phyloP scores from a whole-genome alignment of 257 asterid species.

The Primulina eburnea region DNA sequence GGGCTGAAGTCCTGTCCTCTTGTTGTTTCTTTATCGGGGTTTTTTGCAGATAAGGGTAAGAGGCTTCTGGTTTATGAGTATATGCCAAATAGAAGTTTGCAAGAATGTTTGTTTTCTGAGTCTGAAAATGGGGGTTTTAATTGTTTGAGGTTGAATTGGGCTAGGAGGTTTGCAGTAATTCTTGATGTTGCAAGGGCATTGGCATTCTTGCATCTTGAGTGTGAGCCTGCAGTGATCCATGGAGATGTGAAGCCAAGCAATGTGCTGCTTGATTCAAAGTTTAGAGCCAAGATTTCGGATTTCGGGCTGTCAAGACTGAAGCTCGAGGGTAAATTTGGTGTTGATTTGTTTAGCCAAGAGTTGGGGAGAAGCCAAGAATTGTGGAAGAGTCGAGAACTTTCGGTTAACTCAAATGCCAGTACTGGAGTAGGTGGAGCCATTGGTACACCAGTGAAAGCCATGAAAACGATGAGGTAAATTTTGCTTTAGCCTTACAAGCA shows the following conservation, averaged over 20 bases:
- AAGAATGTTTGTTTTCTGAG: slow-evolving; percentile 71
- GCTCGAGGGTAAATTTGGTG: slow-evolving; percentile 68
- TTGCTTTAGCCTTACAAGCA: slow-evolving; percentile 90
- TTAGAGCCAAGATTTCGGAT: slow-evolving; percentile 86
- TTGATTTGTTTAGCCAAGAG: slow-evolving; percentile 81
- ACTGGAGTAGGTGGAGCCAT: slow-evolving; percentile 43
- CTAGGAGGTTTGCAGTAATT: slow-evolving; percentile 60
- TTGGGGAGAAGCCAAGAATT: slow-evolving; percentile 58
- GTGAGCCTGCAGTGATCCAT: slow-evolving; percentile 95
- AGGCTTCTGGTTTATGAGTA: slow-evolving; percentile 84
- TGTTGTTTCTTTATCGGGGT: slow-evolving; percentile 72
- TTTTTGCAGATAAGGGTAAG: slow-evolving; percentile 57
- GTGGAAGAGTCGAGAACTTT: slow-evolving; percentile 74
- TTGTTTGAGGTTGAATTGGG: slow-evolving; percentile 60
- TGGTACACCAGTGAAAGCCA: slow-evolving; percentile 56
- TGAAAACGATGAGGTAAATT: slow-evolving; percentile 80
- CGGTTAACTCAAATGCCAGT: slow-evolving; percentile 50
- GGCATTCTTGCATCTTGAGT: slow-evolving; percentile 76
- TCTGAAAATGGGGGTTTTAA: slow-evolving; percentile 25
- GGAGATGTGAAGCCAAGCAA: slow-evolving; percentile 99
- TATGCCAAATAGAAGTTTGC: too few relatives aligned
- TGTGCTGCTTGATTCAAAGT: slow-evolving; percentile 80
- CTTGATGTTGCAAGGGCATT: slow-evolving; percentile 79
- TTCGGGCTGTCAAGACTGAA: slow-evolving; percentile 92
- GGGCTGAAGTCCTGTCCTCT: slow-evolving; percentile 50